These are phyloP conservation scores for Coemansia sp. DNA, from an alignment of 192 early-diverging fungal species.

Conservation along the genomic window DNA sequence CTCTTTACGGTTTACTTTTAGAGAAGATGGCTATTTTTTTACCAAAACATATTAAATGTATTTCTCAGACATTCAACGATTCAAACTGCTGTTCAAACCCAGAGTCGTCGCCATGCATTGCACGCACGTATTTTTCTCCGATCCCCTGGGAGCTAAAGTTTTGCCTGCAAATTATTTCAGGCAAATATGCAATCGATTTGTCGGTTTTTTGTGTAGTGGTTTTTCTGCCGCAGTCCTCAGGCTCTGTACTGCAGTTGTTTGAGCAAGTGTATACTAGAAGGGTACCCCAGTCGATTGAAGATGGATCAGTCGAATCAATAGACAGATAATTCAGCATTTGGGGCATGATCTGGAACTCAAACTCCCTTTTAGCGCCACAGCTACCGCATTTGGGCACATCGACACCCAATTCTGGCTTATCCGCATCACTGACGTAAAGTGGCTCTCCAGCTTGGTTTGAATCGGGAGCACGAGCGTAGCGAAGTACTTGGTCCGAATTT, in stretches of 20 bases:
- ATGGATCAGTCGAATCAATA: conserved; percentile 65
- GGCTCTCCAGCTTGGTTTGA: conserved; percentile 55
- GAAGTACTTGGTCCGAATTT: conserved; percentile 85
- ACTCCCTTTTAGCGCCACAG: conserved; percentile 72
- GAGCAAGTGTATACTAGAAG: conserved; percentile 86
- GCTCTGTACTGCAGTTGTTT: conserved; percentile 62
- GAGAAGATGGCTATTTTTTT: background rate
- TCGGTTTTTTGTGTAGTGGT: conserved; percentile 26
- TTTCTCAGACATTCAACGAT: conserved; percentile 22
- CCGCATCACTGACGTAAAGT: conserved; percentile 76
- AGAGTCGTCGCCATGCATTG: conserved; percentile 42
- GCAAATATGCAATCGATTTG: conserved; percentile 50
- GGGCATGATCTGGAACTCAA: conserved; percentile 96
- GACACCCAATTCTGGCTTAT: conserved; percentile 53
- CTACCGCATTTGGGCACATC: conserved; percentile 68
- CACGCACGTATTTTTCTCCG: conserved; percentile 45
- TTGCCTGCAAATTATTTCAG: conserved; percentile 74
- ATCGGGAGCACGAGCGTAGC: conserved; percentile 56
- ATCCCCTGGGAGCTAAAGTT: conserved; percentile 84
- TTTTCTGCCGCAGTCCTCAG: background rate
- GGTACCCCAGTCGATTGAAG: conserved; percentile 91
- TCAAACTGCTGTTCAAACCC: conserved; percentile 40
- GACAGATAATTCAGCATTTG: conserved; percentile 79
- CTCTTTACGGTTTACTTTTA: background rate
- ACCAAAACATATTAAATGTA: background rate